phyloP scores from a whole-genome alignment of 305 asterid genomes.

The Coffea humblotiana region DNA sequence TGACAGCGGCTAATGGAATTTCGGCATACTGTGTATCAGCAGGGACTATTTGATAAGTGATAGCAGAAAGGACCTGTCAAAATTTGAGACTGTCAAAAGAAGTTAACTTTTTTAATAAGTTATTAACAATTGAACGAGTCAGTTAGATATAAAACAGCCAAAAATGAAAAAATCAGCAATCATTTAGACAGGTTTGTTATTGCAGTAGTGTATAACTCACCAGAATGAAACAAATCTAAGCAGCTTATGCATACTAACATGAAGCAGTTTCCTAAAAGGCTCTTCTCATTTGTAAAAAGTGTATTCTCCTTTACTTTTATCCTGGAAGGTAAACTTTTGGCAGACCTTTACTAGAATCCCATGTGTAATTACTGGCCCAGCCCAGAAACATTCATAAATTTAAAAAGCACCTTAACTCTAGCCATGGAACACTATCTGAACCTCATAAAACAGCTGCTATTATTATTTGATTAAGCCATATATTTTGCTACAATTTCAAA shows the following conservation, averaged over 20 bases:
- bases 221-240: neutral
- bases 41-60: conserved; percentile 78
- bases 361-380: neutral
- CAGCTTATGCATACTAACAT: neutral
- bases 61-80: conserved; percentile 71
- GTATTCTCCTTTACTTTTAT: neutral
- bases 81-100: conserved; percentile 1
- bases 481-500: neutral
- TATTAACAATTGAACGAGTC: neutral
- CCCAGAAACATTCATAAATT: neutral
- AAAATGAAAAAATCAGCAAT: neutral
- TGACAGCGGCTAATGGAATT: conserved; percentile 90
- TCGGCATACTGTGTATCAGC: conserved; percentile 87
- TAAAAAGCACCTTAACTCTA: neutral
- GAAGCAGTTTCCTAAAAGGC: neutral
- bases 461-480: neutral
- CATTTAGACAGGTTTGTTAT: neutral
- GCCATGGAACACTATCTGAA: neutral
- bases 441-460: neutral
- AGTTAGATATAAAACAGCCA: neutral
- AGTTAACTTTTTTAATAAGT: conserved; percentile 2
- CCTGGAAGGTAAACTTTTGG: neutral
- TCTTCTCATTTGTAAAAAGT: neutral
- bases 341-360: neutral
- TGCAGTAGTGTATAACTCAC: neutral